These are phyloP conservation scores for sunflower (Helianthus annuus) DNA, from an alignment of 129 eudicot species.

Conservation along the genomic window DNA sequence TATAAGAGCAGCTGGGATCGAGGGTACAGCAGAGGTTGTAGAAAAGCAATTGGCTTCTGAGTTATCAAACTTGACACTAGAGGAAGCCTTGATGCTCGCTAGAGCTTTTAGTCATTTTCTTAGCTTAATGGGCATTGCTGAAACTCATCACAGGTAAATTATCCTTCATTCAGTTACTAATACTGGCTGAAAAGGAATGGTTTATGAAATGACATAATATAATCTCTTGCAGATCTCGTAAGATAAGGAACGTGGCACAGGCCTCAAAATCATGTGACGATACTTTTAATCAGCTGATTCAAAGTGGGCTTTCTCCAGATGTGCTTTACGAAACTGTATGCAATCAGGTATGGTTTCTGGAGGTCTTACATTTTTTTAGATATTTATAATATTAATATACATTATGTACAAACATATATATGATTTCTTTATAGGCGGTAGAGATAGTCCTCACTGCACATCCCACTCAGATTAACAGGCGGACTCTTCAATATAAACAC, in stretches of 20 bases:
- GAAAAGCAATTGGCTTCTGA: conserved; percentile 84
- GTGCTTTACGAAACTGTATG: conserved; percentile 81
- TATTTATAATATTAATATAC: not conserved
- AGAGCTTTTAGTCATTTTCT: conserved; percentile 91
- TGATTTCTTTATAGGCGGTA: conserved; percentile 56
- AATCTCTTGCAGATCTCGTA: conserved; percentile 59
- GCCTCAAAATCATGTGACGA: conserved; percentile 94
- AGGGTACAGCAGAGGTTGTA: conserved; percentile 77
- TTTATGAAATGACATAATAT: conserved; percentile 9
- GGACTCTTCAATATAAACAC: conserved; percentile 92
- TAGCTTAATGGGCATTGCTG: conserved; percentile 85
- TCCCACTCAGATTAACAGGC: conserved; percentile 94
- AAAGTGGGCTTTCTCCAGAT: conserved; percentile 82
- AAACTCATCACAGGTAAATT: conserved; percentile 89
- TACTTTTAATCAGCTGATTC: conserved; percentile 78
- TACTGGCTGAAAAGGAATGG: conserved; percentile 15
- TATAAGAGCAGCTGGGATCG: conserved; percentile 79
- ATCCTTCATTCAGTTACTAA: conserved; percentile 15
- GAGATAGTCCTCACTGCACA: conserved; percentile 99
- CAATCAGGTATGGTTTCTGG: conserved; percentile 62
- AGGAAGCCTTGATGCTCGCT: conserved; percentile 78
- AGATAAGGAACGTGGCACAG: conserved; percentile 49
- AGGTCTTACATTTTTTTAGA: conserved; percentile 5
- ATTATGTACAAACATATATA: conserved; percentile 11
- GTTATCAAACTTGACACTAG: conserved; percentile 76